phyloP scores from a whole-genome alignment of 345 rosid species.

The Ailanthus altissimus region DNA sequence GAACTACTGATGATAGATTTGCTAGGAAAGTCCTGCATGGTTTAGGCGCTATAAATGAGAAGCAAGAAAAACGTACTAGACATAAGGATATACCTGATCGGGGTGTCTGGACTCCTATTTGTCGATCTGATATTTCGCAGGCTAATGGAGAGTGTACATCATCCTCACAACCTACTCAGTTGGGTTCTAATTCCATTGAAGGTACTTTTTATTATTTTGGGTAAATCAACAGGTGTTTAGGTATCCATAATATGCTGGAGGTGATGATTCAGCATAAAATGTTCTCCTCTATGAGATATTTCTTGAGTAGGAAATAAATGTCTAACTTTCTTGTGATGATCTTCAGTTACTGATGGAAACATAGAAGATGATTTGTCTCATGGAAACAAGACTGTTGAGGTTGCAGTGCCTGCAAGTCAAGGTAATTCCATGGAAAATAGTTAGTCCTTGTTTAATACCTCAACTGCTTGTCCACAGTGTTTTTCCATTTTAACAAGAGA shows the following conservation, averaged over 20 bases:
- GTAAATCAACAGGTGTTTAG: background rate
- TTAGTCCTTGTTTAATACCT: conserved; percentile 28
- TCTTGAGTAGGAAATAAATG: conserved; percentile 1
- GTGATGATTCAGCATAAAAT: background rate
- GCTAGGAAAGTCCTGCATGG: conserved; percentile 47
- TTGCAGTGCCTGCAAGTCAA: conserved; percentile 27
- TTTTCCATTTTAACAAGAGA: background rate
- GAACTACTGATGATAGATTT: conserved; percentile 42
- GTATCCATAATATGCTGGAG: background rate
- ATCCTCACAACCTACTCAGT: conserved; percentile 29
- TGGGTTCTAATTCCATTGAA: conserved; percentile 26
- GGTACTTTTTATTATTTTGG: conserved; percentile 35
- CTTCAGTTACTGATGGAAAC: conserved; percentile 41
- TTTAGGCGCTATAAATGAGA: conserved; percentile 42
- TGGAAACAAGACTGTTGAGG: conserved; percentile 29
- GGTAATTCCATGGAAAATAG: conserved; percentile 43
- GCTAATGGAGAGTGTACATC: conserved; percentile 44
- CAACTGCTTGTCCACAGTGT: background rate
- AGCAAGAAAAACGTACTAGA: conserved; percentile 52
- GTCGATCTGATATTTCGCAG: conserved; percentile 51
- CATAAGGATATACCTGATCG: conserved; percentile 80
- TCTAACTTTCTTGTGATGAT: conserved; percentile 22
- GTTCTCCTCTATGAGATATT: conserved; percentile 7
- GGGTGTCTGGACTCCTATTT: conserved; percentile 69
- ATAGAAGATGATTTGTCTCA: conserved; percentile 31